Evolutionary conservation across 768 basidiomycete genomes (phyloP).

Genomic region (Hirschioporus abietinus): DNA sequence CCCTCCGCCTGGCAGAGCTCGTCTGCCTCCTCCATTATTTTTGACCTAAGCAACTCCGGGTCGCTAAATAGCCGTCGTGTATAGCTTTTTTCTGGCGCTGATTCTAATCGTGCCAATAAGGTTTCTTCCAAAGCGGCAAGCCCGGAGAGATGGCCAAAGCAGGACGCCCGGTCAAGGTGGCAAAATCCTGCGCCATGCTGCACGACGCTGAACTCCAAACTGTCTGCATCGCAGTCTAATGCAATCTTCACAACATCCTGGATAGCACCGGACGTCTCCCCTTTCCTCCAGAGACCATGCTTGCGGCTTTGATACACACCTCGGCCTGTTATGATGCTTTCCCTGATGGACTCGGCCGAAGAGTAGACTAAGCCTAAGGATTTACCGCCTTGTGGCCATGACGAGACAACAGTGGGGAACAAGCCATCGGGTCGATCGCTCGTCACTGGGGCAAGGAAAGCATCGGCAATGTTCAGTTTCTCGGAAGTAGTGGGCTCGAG

Average conservation of each 20-base stretch:
- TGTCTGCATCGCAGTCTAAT: constrained; percentile 89
- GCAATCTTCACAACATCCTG: constrained; percentile 82
- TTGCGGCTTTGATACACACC: constrained; percentile 96
- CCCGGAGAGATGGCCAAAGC: constrained; percentile 83
- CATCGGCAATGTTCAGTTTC: constrained; percentile 72
- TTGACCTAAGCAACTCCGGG: constrained; percentile 73
- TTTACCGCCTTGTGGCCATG: constrained; percentile 56
- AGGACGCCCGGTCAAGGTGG: constrained; percentile 81
- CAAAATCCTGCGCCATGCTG: constrained; percentile 93
- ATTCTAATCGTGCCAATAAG: constrained; percentile 60
- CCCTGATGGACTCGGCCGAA: constrained; percentile 75
- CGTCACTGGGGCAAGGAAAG: constrained; percentile 74
- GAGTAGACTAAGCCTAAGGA: constrained; percentile 95
- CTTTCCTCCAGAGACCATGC: constrained; percentile 95
- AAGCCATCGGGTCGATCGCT: constrained; percentile 91
- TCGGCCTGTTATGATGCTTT: constrained; percentile 82
- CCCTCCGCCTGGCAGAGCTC: constrained; percentile 84
- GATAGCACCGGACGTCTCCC: constrained; percentile 91
- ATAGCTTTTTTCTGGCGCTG: constrained; percentile 89
- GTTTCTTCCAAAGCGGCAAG: constrained; percentile 77
- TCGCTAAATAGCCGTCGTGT: constrained; percentile 85
- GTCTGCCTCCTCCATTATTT: constrained; percentile 98
- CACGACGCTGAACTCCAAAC: constrained; percentile 84
- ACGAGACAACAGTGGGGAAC: constrained; percentile 88
- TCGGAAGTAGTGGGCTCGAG: constrained; percentile 44